Conservation (phyloP, 768 basidiomycete species). For the Mycena epipterygia region DNA sequence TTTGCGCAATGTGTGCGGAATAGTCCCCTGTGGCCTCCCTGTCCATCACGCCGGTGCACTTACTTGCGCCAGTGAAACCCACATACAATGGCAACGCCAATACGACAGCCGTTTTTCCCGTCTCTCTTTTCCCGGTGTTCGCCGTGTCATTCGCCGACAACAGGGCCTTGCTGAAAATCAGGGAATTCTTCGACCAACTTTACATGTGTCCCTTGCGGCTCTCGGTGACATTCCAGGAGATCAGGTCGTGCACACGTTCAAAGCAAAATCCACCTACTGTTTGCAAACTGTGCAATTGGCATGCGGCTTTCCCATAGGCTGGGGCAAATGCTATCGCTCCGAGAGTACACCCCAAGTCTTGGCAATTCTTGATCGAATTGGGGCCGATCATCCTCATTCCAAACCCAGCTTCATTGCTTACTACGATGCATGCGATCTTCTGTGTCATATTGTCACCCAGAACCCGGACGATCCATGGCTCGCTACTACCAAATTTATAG, state of each 20-base stretch:
- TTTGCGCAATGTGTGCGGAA: slow-evolving; percentile 16
- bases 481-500: too few relatives aligned
- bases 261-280: slow-evolving; percentile 32
- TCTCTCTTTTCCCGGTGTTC: slow-evolving; percentile 11
- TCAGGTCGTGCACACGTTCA: slow-evolving; percentile 34
- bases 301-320: slow-evolving; percentile 35
- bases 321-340: slow-evolving; percentile 37
- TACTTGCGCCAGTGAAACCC: background rate
- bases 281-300: slow-evolving; percentile 38
- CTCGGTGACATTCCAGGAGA: slow-evolving; percentile 18
- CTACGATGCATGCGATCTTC: too few relatives aligned
- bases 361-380: background rate
- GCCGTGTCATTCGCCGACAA: slow-evolving; percentile 19
- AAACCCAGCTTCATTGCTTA: slow-evolving; percentile 1
- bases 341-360: slow-evolving; percentile 35
- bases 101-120: background rate
- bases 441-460: too few relatives aligned
- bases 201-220: slow-evolving; percentile 1
- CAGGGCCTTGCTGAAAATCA: background rate
- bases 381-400: background rate
- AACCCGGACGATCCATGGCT: too few relatives aligned
- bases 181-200: background rate
- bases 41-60: background rate
- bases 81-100: slow-evolving; percentile 14
- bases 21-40: slow-evolving; percentile 4